Base-by-base conservation (phyloP, 2,329 filamentous ascomycete genomes). In the Fusarium nygamai region DNA sequence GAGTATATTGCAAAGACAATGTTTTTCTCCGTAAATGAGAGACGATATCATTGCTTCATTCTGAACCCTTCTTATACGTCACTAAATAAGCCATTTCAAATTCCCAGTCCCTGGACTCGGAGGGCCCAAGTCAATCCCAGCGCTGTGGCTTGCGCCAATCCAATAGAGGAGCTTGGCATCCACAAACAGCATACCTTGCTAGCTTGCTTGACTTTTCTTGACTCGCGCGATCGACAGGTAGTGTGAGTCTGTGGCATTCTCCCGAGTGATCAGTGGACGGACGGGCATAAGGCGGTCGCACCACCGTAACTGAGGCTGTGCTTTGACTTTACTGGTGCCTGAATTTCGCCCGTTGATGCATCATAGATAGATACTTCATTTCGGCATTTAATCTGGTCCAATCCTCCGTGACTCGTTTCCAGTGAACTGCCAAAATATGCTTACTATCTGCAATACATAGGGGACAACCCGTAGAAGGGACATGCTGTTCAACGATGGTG, bases 391-490 rank as follows among this genome's bases (percentile, higher is more conserved):
- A 33, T 27, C 4, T 6, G n/a, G 3, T 1, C 2, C 11, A 6
- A 20, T 19, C 1, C 17, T 20, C 22, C 11, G 0, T 13, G 16
- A 3, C 9, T 34, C 9, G 5, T 9, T 19, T 5, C 5, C 10
- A 17, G 29, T 6, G 14, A n/a, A 3, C 22, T 4, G 11, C 14
- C 16, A 34, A 12, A 17, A 6, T 4, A 34, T 9, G 12, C 4
- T 27, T 19, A 1, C 13, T 13, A 34, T 14, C 19, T 14, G 5
- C 14, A 22, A n/a, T 17, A 3, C 5, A 7, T 10, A 9, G 22
- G 13, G 4, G 13, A 29, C 20, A 9, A 22, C n/a, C n/a, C n/a
- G 27, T 14, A 11, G 3, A 46, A 12, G 19, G 9, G 13, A 13
- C 54, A 27, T n/a, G 9, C 2, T 22, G 14, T 2, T 31, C 11